Base-by-base conservation (phyloP, 2,329 filamentous ascomycete genomes). In the Aspergillus sp. region DNA sequence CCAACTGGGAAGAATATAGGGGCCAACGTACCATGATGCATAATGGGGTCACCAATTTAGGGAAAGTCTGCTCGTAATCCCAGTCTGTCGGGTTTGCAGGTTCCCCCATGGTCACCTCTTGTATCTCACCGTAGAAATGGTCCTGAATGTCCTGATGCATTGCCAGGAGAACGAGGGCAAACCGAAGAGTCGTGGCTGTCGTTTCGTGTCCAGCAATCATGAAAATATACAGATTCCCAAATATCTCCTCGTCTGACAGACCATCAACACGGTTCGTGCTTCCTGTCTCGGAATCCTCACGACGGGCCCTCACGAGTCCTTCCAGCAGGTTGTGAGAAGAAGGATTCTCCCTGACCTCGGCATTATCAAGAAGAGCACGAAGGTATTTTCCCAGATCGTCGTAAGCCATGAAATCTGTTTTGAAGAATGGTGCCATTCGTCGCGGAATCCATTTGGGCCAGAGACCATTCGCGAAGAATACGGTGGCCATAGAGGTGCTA, bases 161-260 rank as follows among this genome's bases (percentile, higher is more conserved):
- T 2, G 79, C 77, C 1, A 82, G 66, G 8, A 78, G 72, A 6
- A 73, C 60, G 1, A 78, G 60, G 0, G 70, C 64, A 47, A 73
- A 79, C 1, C 71, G 69, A 5, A 80, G 59, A 0, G 73, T 73
- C 24, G 77, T 73, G 0, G 78, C 75, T 0, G 77, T 78, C 0
- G 78, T 80, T 52, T 82, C 79, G 51, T 80, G 77, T 0, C 79
- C 79, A 0, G 79, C 79, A 46, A 81, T 68, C 45, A 76, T 79
- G 54, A 79, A 72, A 1, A 76, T 65, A 47, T 78, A 79, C 44
- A 79, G 63, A 43, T 80, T 80, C 13, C 78, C 76, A 38, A 76
- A 75, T 5, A 82, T 74, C 52, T 82, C 78, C 43, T 44, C 32
- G 35, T 62, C 58, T 4, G 57, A 47, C 2, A 63, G 44, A 2